phyloP scores from a whole-genome alignment of 2,329 filamentous ascomycete species.

The Fusarium compactum region DNA sequence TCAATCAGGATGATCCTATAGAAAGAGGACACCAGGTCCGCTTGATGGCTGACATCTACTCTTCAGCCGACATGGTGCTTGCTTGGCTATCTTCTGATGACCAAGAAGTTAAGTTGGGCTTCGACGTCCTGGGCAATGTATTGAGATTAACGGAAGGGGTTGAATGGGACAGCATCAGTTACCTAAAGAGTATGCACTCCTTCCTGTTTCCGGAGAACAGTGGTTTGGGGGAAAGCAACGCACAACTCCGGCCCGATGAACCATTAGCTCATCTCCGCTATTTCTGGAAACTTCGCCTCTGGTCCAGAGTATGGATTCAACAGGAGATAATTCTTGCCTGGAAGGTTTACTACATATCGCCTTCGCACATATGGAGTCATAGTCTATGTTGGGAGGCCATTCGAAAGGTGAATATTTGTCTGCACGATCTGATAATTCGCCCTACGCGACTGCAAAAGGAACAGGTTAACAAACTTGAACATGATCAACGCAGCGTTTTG shows the following conservation, averaged over 20 bases:
- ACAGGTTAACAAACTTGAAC: too few relatives aligned
- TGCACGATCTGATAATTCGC: too few relatives aligned
- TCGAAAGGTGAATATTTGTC: too few relatives aligned
- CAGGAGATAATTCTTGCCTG: constrained; percentile 1
- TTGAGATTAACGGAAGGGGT: too few relatives aligned
- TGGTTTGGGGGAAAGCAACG: too few relatives aligned
- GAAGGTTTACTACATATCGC: neutral
- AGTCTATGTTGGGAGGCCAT: too few relatives aligned
- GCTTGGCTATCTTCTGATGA: neutral
- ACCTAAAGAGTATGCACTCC: too few relatives aligned
- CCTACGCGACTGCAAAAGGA: too few relatives aligned
- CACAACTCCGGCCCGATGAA: too few relatives aligned
- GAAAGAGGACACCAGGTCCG: neutral
- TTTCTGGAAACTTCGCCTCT: neutral
- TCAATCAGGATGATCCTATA: neutral
- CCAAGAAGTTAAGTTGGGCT: neutral
- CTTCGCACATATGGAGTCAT: neutral
- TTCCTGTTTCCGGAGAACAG: too few relatives aligned
- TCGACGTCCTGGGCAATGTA: neutral
- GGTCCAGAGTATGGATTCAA: neutral
- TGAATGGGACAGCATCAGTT: too few relatives aligned
- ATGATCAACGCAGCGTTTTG: neutral
- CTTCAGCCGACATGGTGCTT: neutral
- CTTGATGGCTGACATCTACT: constrained; percentile 1
- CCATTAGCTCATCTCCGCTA: fast-evolving